Conservation (phyloP, 1,139 yeast species). For the Pichia sp. region DNA sequence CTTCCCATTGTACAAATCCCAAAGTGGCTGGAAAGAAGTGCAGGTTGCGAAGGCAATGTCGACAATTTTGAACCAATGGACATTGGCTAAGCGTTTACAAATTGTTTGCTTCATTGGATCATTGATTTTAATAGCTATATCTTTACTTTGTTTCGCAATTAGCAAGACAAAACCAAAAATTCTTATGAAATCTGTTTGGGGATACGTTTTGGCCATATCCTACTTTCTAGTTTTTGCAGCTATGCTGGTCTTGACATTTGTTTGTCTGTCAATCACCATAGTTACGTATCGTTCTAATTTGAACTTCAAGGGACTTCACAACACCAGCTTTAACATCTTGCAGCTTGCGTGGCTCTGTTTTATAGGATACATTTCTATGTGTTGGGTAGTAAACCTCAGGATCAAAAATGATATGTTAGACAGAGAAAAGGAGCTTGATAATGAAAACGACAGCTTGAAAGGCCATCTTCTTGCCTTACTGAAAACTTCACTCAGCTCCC, state of each 20-base stretch:
- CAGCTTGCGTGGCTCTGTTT: constrained; percentile 6
- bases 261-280: constrained; percentile 3
- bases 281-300: constrained; percentile 2
- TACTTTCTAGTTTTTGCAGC: neutral
- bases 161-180: neutral
- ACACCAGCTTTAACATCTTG: constrained; percentile 5
- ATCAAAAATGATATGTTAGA: neutral
- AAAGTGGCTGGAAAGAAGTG: constrained; percentile 1
- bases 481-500: neutral
- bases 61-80: constrained; percentile 10
- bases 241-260: neutral
- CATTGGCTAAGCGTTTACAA: constrained; percentile 8
- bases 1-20: constrained; percentile 12
- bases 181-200: neutral
- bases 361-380: constrained; percentile 1
- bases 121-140: neutral
- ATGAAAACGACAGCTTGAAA: neutral
- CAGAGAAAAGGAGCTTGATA: neutral
- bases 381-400: constrained; percentile 4
- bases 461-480: neutral
- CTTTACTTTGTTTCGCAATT: neutral
- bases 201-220: neutral
- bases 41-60: constrained; percentile 9
- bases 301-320: constrained; percentile 9
- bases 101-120: constrained; percentile 10